These are phyloP conservation scores for Cryptococcus sp. DNA, from an alignment of 1,284 basidiomycete genomes.

Conservation along the genomic window DNA sequence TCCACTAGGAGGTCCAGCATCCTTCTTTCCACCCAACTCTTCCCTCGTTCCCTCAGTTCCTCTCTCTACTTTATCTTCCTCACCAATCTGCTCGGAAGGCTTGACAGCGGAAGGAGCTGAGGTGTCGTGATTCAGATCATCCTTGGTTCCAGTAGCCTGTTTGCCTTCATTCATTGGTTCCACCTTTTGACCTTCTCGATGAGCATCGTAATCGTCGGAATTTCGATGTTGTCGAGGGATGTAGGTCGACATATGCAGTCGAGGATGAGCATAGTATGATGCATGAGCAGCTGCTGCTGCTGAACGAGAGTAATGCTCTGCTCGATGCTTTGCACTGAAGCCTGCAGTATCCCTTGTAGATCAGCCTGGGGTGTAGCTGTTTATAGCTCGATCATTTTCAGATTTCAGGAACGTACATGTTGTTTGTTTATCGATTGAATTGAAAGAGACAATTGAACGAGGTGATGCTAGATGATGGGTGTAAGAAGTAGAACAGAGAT, in stretches of 20 bases:
- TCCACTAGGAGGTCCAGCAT: constrained; percentile 28
- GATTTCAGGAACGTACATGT: no score
- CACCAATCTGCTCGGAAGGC: constrained; percentile 11
- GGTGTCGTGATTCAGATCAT: neutral
- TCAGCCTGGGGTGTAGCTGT: no score
- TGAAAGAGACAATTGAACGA: no score
- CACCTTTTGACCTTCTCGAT: constrained; percentile 16
- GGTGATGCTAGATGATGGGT: no score
- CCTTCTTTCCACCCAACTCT: constrained; percentile 33
- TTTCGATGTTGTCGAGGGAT: constrained; percentile 1
- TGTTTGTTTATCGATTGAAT: no score
- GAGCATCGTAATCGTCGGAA: constrained; percentile 5
- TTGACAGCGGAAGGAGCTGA: neutral
- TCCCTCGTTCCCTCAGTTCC: constrained; percentile 24
- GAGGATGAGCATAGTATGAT: constrained; percentile 41
- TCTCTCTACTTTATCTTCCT: constrained; percentile 9
- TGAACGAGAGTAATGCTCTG: constrained; percentile 33
- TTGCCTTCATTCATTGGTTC: constrained; percentile 25
- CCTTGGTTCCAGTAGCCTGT: constrained; percentile 4
- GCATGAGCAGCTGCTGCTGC: constrained; percentile 40
- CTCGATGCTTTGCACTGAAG: constrained; percentile 14
- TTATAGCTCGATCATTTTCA: no score
- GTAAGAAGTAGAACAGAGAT: no score
- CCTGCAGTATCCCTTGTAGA: constrained; percentile 27
- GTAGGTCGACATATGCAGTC: constrained; percentile 36